A percentile compares a stretch with the other conserved stretches of the same genome.
Conservation (phyloP, 495 filamentous ascomycete genomes). For the Xylaria nigripes region DNA sequence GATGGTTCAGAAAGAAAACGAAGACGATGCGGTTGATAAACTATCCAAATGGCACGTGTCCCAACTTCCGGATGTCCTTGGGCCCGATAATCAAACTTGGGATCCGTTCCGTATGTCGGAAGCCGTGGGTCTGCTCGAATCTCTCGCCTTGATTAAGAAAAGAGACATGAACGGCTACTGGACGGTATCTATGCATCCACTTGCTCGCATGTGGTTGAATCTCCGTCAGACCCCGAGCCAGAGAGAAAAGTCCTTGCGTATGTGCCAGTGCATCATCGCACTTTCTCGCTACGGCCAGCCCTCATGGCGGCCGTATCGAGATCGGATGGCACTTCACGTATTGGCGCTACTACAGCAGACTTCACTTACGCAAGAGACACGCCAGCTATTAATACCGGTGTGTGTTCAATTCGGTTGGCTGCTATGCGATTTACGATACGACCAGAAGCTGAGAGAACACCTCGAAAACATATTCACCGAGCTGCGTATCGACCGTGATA, state of each 20-base stretch:
- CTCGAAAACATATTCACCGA: too few relatives aligned
- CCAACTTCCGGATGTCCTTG: neutral
- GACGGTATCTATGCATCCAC: slow-evolving; percentile 1
- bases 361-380: too few relatives aligned
- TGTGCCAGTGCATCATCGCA: neutral
- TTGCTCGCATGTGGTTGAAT: neutral
- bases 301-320: neutral
- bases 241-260: neutral
- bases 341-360: too few relatives aligned
- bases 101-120: neutral
- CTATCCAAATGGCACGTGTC: neutral
- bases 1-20: neutral
- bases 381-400: too few relatives aligned
- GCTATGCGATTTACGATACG: too few relatives aligned
- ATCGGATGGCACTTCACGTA: too few relatives aligned
- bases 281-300: neutral
- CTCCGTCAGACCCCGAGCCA: neutral
- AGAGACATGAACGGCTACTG: neutral
- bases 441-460: too few relatives aligned
- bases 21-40: neutral
- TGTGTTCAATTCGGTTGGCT: too few relatives aligned
- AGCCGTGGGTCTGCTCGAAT: neutral
- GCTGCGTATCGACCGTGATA: too few relatives aligned
- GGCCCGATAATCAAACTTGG: neutral
- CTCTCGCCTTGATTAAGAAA: neutral